Evolutionary conservation across 495 filamentous ascomycete genomes (phyloP).

Genomic region (Annulohypoxylon stygium): DNA sequence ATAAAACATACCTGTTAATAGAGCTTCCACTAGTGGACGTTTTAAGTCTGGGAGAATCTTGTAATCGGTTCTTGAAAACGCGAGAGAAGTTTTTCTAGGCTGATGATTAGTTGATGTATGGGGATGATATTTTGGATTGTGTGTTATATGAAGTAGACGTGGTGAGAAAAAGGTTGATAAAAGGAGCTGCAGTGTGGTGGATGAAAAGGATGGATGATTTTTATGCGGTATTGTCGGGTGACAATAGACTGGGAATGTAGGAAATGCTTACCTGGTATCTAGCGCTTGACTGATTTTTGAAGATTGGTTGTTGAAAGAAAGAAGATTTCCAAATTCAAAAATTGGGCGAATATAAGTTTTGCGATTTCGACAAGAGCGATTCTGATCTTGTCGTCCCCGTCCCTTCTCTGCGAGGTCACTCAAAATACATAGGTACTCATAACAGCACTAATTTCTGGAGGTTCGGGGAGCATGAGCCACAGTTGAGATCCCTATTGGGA

Average conservation of each 20-base stretch:
- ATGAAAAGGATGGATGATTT: constrained; percentile 1
- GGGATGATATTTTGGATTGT: background rate
- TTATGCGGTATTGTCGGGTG: constrained; percentile 6
- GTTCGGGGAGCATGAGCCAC: constrained; percentile 41
- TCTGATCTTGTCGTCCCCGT: constrained; percentile 6
- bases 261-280: background rate
- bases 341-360: background rate
- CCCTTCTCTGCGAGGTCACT: constrained; percentile 6
- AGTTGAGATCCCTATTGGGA: constrained; percentile 31
- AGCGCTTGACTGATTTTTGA: background rate
- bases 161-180: constrained; percentile 37
- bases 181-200: constrained; percentile 27
- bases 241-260: background rate
- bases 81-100: background rate
- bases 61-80: background rate
- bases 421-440: constrained; percentile 7
- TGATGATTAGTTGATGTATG: background rate
- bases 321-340: background rate
- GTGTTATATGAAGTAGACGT: constrained; percentile 12
- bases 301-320: background rate
- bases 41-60: background rate
- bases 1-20: background rate
- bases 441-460: constrained; percentile 43
- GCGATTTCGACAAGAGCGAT: background rate
- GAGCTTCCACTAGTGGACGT: background rate